These are phyloP conservation scores for Schizochytrium sp. DNA, from an alignment of 108 stramenopile genomes.

Conservation along the genomic window DNA sequence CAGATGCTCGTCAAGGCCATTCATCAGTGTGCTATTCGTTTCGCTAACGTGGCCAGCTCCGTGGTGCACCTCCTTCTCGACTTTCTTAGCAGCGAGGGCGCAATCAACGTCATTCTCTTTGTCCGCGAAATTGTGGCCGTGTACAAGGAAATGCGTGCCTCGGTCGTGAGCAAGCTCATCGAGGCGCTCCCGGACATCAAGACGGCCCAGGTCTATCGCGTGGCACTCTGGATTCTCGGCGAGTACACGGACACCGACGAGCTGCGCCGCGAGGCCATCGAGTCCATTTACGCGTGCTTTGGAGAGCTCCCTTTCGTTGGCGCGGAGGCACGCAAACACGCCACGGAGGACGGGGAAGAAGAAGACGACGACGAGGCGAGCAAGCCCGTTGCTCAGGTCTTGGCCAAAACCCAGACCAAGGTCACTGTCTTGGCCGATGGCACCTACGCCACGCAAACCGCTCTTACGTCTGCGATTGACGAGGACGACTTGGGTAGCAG, in stretches of 20 bases:
- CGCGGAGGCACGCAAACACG: constrained; percentile 53
- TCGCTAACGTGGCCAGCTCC: constrained; percentile 82
- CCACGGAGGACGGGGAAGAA: constrained; percentile 56
- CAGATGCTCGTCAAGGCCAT: constrained; percentile 85
- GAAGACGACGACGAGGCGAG: constrained; percentile 52
- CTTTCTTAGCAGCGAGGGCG: constrained; percentile 75
- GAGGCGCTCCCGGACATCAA: constrained; percentile 69
- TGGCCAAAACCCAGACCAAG: constrained; percentile 77
- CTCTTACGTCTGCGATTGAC: neutral
- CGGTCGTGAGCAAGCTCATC: constrained; percentile 78
- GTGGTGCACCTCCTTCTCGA: constrained; percentile 93
- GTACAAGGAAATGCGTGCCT: constrained; percentile 73
- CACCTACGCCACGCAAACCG: constrained; percentile 94
- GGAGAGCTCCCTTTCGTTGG: constrained; percentile 28
- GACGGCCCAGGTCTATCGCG: constrained; percentile 75
- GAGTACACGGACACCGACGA: constrained; percentile 69
- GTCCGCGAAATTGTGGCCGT: constrained; percentile 93
- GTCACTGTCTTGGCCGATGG: constrained; percentile 85
- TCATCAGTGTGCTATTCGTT: constrained; percentile 86
- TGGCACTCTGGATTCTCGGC: constrained; percentile 96
- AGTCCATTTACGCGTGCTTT: constrained; percentile 21
- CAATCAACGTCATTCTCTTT: constrained; percentile 87
- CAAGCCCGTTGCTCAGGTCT: constrained; percentile 49
- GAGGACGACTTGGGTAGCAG: neutral
- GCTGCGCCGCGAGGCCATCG: constrained; percentile 23